Evolutionary conservation across 805 yeast genomes (phyloP), one percentile per base, ranked within the genome.

Genomic region (Ogataea methanolica): DNA sequence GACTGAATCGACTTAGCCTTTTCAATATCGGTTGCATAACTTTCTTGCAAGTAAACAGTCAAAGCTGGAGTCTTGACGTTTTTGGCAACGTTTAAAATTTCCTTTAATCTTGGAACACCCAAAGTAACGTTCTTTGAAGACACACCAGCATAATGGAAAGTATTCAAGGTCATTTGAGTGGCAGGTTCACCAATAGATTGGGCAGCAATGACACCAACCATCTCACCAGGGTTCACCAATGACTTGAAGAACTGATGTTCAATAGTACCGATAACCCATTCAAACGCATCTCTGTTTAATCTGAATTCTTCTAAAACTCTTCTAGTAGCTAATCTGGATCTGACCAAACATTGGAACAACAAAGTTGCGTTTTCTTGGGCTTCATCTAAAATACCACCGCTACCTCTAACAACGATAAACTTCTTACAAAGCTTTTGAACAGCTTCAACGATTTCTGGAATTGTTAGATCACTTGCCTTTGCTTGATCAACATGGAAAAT

Each of bases 11-110:
- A 83, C 74, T 94, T 94, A 11, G 99, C 98, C 69, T 76, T 82
- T 66, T 91, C 97, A 68, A 91, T 92, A 60, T 94, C 96, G 42
- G 79, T 76, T 5, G 96, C 91, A 53, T 83, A 77, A 37, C 82
- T 92, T 5, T 83, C 82, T 42, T 88, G 77, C 66, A 94, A 73
- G 66, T 91, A 94, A n/a, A 92, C 96, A 9, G 97, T 90, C 65
- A 92, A 75, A 14, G 97, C 95, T n/a, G 99, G 99, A n/a, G 99
- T 94, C 72, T 92, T 94, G 77, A 94, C 91, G 61, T 88, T 92
- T 74, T 94, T 94, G 11, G 99, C 99, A 55, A 94, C 99, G 67
- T 92, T 92, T 69, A 94, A 79, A 80, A 94, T 94, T 74, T 91
- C 98, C 80, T 91, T 91, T 68, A 91, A 79, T 78, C 97, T 95